A percentile compares a stretch with the other conserved stretches of the same genome.
These are phyloP conservation scores for Cytospora chrysosperma DNA, from an alignment of 2,329 filamentous ascomycete species.

Conservation along the genomic window DNA sequence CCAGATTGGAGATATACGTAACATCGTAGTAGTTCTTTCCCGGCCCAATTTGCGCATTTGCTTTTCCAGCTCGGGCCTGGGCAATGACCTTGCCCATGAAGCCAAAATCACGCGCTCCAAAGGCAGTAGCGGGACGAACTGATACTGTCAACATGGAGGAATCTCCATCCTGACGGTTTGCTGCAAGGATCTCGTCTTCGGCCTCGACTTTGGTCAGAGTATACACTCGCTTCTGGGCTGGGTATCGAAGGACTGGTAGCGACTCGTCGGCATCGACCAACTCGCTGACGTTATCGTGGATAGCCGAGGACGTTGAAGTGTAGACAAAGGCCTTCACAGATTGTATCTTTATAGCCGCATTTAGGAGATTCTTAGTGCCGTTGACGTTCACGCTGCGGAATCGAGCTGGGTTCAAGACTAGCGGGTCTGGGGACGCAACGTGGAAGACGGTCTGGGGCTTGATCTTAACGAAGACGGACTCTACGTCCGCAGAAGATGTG, in stretches of 20 bases:
- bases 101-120: not conserved
- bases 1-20: constrained; percentile 31
- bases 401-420: constrained; percentile 17
- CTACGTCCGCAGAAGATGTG: constrained; percentile 15
- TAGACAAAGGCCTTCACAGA: constrained; percentile 27
- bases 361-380: constrained; percentile 26
- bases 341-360: constrained; percentile 16
- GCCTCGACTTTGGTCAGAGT: constrained; percentile 28
- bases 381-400: constrained; percentile 26
- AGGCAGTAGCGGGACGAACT: not conserved
- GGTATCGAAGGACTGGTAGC: constrained; percentile 26
- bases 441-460: constrained; percentile 25
- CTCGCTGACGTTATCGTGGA: constrained; percentile 27
- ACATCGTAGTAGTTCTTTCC: constrained; percentile 33
- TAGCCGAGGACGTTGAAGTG: constrained; percentile 26
- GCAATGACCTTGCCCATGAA: constrained; percentile 19
- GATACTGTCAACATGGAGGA: not conserved
- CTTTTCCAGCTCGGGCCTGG: constrained; percentile 24
- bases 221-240: constrained; percentile 28
- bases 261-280: constrained; percentile 26
- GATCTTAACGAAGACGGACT: not conserved
- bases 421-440: constrained; percentile 24
- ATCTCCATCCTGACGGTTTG: constrained; percentile 20
- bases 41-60: constrained; percentile 28
- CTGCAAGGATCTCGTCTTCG: constrained; percentile 25